Evolutionary conservation across 2,329 filamentous ascomycete genomes (phyloP), one percentile per base, ranked within the genome.

Genomic region (Tricladium varicosporioides): DNA sequence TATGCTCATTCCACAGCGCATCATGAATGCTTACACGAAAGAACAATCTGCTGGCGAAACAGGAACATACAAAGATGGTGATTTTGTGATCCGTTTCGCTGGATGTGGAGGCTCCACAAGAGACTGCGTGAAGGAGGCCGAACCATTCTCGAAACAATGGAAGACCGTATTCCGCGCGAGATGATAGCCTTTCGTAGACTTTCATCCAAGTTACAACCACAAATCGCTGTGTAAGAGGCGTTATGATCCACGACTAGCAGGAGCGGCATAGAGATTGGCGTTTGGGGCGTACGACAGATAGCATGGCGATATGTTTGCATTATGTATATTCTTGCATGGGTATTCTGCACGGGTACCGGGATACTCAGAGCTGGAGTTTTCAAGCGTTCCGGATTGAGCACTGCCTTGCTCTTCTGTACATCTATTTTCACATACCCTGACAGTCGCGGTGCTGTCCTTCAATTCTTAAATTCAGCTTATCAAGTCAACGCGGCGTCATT

Each of bases 1-100:
- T 60, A 92, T 89, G 1, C 79, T 99, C 18, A 80, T 99, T n/a
- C 92, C 93, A 2, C 94, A 99, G 73, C 83, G 87, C 51, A 79
- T 81, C 33, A 76, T 99, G 71, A 96, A 96, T 69, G 83, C 90
- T 0, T 97, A 97, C 73, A 86, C 80, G 60, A 67, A 63, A 49
- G 64, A 63, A 50, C 65, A 67, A 19, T 22, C 54, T 43, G 74
- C 75, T 51, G 70, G 71, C 44, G 73, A 75, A 18, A 72, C 78
- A 57, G 86, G 87, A 52, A 83, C 82, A 14, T 97, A 92, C 72
- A 83, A 87, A 68, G 85, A 92, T 8, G 93, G 92, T 32, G 92
- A 97, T 69, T 86, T 97, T 57, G 81, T 95, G 1, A 84, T 95
- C 60, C 84, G 87, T 57, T 90, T 97, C 67, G 78, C 84, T 18